phyloP scores from a whole-genome alignment of 208 protist genomes.

The Porcisia deanei region DNA sequence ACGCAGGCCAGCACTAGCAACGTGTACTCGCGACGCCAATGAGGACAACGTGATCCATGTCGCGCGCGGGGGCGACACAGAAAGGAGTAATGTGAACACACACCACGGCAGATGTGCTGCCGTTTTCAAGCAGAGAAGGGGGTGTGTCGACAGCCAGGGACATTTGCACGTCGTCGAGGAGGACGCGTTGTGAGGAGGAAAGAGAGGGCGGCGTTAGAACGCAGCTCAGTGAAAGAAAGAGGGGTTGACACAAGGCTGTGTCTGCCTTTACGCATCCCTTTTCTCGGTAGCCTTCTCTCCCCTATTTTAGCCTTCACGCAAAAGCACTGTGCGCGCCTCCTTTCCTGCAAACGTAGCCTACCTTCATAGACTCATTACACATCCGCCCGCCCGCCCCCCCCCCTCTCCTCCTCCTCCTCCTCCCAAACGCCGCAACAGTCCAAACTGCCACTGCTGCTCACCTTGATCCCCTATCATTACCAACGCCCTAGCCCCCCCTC shows the following conservation, averaged over 20 bases:
- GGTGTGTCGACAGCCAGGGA: background rate
- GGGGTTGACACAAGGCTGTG: background rate
- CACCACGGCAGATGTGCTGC: background rate
- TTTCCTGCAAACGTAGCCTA: too few species aligned
- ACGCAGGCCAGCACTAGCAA: constrained; percentile 42
- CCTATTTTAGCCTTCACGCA: background rate
- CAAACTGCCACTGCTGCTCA: too few species aligned
- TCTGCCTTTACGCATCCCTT: background rate
- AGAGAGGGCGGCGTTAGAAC: too few species aligned
- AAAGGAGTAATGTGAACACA: background rate
- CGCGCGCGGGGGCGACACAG: background rate
- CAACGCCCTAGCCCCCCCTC: too few species aligned
- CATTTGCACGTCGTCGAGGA: background rate
- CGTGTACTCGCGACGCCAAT: constrained; percentile 55
- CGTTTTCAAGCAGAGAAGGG: too few species aligned
- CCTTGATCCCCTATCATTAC: too few species aligned
- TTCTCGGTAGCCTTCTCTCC: background rate
- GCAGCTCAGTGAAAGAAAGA: background rate
- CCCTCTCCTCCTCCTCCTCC: too few species aligned
- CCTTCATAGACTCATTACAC: too few species aligned
- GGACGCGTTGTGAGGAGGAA: background rate
- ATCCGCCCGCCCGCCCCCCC: too few species aligned
- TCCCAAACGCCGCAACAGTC: too few species aligned
- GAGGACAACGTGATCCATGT: background rate
- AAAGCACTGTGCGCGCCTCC: background rate